Base-by-base conservation (phyloP, 306 rosid genomes). In the Dalbergia cultrata region DNA sequence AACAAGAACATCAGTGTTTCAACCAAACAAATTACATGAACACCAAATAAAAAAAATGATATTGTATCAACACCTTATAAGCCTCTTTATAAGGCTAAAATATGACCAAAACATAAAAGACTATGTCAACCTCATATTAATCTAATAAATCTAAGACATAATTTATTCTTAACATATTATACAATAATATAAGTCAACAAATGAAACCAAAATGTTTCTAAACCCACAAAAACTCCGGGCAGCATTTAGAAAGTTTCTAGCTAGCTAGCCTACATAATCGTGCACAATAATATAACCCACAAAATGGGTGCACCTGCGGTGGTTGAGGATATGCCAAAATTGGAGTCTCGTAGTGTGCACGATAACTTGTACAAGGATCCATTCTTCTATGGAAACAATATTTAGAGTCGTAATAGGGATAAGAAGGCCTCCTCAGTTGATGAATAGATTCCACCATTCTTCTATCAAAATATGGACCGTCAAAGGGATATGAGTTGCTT, bases 401-500 rank as follows among this genome's bases (percentile, higher is more conserved):
- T 47, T 79, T 73, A 0, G 74, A 73, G 54, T 73, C 74, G 26
- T 63, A 64, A 64, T 53, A 22, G 5, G 65, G 57, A 73, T 26
- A 33, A 12, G 0, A 26, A 26, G 72, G 47, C 7, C 66, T 43
- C n/a, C 52, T 50, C 72, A 4, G 5, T 53, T 35, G 22, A 13
- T 41, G 21, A 13, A 26, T 56, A 13, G 75, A 17, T 18, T 72
- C 66, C 57, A 80, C 66, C 78, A 61, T 50, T 72, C 83, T 80
- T 72, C 79, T 72, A 22, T 72, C 84, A 66, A 72, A 26, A 43
- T 54, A 54, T 64, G 84, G 68, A n/a, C 74, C 84, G 54, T 72
- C 83, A 65, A 80, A 80, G 8, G 83, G 74, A 43, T 80, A 72
- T 53, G 79, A 79, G 54, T 64, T 80, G 31, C 50, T 72, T 41